A percentile compares a stretch with the other conserved stretches of the same genome.
These are phyloP conservation scores for Chytriomyces sp. DNA, from an alignment of 192 early-diverging fungal genomes.

Conservation along the genomic window DNA sequence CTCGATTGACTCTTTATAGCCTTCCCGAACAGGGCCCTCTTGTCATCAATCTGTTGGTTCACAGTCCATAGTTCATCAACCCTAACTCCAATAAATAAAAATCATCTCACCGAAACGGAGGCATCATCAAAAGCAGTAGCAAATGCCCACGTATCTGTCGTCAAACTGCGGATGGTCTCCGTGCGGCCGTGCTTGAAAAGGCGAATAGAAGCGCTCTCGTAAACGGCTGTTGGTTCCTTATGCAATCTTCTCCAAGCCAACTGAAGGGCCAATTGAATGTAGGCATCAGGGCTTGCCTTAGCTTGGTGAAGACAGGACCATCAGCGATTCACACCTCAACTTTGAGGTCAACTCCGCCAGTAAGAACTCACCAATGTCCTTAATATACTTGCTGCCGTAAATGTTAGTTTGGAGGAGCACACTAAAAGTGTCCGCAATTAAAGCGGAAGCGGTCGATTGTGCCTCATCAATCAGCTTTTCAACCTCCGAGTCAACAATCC, in stretches of 20 bases:
- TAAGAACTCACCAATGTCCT: slow-evolving; percentile 57
- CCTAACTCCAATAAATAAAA: neutral
- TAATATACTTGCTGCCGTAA: slow-evolving; percentile 86
- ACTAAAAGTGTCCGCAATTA: slow-evolving; percentile 68
- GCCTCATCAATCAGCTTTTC: slow-evolving; percentile 63
- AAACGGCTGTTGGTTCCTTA: slow-evolving; percentile 57
- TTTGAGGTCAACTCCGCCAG: neutral
- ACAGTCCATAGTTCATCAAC: neutral
- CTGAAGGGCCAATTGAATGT: slow-evolving; percentile 88
- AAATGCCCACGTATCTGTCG: slow-evolving; percentile 77
- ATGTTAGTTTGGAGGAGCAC: slow-evolving; percentile 67
- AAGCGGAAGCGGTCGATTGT: slow-evolving; percentile 57
- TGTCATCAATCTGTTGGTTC: slow-evolving; percentile 49
- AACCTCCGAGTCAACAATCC: slow-evolving; percentile 64
- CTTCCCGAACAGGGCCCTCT: slow-evolving; percentile 42
- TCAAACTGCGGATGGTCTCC: slow-evolving; percentile 86
- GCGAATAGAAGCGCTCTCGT: slow-evolving; percentile 56
- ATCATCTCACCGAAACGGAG: slow-evolving; percentile 47
- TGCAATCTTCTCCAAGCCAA: slow-evolving; percentile 78
- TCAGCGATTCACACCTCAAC: neutral
- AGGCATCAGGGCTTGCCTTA: slow-evolving; percentile 86
- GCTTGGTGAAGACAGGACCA: no score
- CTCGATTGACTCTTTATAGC: slow-evolving; percentile 62
- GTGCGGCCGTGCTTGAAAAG: slow-evolving; percentile 80
- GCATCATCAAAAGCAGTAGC: slow-evolving; percentile 74